Evolutionary conservation across 805 yeast genomes (phyloP), one percentile per base, ranked within the genome.

Genomic region (Candida corydali): DNA sequence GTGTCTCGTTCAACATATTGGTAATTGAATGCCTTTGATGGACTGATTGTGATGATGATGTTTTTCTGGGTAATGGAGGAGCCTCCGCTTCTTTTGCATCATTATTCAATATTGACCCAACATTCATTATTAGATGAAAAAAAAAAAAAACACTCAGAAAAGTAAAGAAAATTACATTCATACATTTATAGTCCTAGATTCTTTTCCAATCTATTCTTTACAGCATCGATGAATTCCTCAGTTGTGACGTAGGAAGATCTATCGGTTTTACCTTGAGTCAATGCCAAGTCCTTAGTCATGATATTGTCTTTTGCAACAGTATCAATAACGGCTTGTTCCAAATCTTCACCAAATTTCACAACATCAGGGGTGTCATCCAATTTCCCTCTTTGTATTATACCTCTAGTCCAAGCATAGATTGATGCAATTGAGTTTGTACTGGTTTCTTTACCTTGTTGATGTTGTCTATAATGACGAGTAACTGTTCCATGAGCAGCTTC

Each of bases 401-500:
- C 98, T 55, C 95, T 81, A 25, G 95, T 74, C 98, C 98, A 91
- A 20, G 98, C 98, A 57, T 83, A 91, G 50, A 91, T 91, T 10
- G 96, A 88, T 3, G 98, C 98, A 63, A 91, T 91, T 12, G 97
- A 89, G 69, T 91, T 91, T 40, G 98, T 91, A 5, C 96, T 86
- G 14, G 98, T 91, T 69, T 89, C 97, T 62, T 88, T 86, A 48
- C 98, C 98, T 65, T 84, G 86, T 69, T 91, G 97, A 65, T 86
- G 87, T 66, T 82, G 93, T 71, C 97, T 84, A 70, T 75, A 91
- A 63, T 91, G 98, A 70, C 98, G 85, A 32, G 97, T 91, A 51
- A 91, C 98, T 10, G 98, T 91, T 39, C 98, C 98, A 61, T 91
- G 98, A n/a, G 98, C 98, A 41, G 98, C 98, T 72, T 91, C 98